Percentiles rank a stretch among this genome's conserved stretches.
These are phyloP conservation scores for Rhizopogon vinicolor DNA, from an alignment of 768 basidiomycete genomes.

Conservation along the genomic window DNA sequence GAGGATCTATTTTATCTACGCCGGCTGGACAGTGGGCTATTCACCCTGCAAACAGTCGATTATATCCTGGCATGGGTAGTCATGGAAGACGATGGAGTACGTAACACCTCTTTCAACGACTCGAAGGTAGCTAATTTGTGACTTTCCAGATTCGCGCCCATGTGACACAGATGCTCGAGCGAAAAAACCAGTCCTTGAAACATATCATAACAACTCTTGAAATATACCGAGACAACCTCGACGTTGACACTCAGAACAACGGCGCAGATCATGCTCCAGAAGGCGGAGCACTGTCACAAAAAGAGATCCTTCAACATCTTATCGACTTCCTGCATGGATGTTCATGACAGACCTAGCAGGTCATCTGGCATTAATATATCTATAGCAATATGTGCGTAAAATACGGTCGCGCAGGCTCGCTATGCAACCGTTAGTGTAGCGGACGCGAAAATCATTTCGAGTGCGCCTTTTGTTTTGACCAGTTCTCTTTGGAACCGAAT, in stretches of 20 bases:
- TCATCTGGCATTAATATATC: constrained; percentile 12
- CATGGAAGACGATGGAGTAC: constrained; percentile 98
- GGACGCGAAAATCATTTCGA: constrained; percentile 85
- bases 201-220: constrained; percentile 70
- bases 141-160: constrained; percentile 68
- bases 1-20: constrained; percentile 83
- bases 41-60: constrained; percentile 86
- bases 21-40: constrained; percentile 81
- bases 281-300: constrained; percentile 48
- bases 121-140: not conserved
- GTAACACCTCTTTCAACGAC: constrained; percentile 20
- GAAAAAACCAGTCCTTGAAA: constrained; percentile 65
- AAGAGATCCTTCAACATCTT: constrained; percentile 63
- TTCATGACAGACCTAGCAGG: constrained; percentile 7
- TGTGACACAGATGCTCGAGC: constrained; percentile 65
- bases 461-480: constrained; percentile 73
- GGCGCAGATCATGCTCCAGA: constrained; percentile 25
- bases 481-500: constrained; percentile 86
- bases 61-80: constrained; percentile 93
- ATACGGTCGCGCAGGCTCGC: constrained; percentile 12
- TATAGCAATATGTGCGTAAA: constrained; percentile 4
- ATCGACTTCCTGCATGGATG: constrained; percentile 53
- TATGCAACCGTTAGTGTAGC: constrained; percentile 30
- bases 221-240: constrained; percentile 71
- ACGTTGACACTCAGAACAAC: constrained; percentile 38